Base-by-base conservation (phyloP, 768 basidiomycete species). In the Tulasnella sp. region DNA sequence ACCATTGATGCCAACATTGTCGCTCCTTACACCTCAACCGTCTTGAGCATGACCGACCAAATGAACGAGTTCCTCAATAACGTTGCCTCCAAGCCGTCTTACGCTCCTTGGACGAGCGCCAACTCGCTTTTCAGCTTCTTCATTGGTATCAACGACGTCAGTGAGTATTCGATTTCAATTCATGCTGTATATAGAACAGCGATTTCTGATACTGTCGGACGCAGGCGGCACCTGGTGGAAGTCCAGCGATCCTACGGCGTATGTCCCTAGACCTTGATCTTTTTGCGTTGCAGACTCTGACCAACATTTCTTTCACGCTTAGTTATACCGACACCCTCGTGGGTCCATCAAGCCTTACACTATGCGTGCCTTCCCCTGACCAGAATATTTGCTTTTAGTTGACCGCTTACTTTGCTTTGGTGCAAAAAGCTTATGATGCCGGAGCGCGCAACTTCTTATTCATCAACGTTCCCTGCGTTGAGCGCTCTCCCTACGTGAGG, bases 61-160 rank as follows among this genome's bases (percentile, higher is more conserved):
- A 86, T 90, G 17, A 85, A 85, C 73, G 78, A 87, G 72, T 90
- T 89, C 79, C 79, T 89, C 64, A 75, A 74, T 17, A 79, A 81
- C 11, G 83, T 81, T 17, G 74, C 85, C 82, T 1, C 76, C 37
- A 86, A 85, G 77, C 87, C 88, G 0, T 77, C 81, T 9, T 80
- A 78, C 1, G 83, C 85, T 1, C 83, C 84, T 0, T 90, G 89
- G 89, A 83, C 83, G 26, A 83, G 84, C 71, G 75, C 77, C 3
- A 86, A 89, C 76, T 77, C 87, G 70, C 75, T 90, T 63, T 90
- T 90, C 79, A 85, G 86, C 0, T 78, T 89, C 22, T 90, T 84
- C 83, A 89, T 90, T 71, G 89, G 89, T 0, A 87, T 90, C 75
- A 90, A 90, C 76, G 89, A 90, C 75, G 83, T 90, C 37, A 87